Conservation (phyloP, 164 flowering plant species). For the Macadamia integrifolia region DNA sequence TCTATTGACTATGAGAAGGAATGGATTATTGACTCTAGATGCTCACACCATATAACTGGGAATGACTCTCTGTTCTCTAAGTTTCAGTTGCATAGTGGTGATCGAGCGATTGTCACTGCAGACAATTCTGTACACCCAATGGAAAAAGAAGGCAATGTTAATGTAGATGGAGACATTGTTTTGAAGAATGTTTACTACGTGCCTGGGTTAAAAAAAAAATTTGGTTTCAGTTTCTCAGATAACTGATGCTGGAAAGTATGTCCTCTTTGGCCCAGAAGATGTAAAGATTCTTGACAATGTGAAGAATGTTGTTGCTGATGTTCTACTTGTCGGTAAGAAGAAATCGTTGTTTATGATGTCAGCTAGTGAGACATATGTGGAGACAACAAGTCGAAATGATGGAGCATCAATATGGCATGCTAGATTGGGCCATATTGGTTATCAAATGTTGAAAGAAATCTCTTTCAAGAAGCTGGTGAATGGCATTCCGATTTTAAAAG, state of each 20-base stretch:
- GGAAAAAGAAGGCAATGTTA: not conserved
- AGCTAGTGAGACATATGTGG: no score
- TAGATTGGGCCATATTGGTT: not conserved
- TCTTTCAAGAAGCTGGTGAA: not conserved
- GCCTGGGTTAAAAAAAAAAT: slow-evolving; percentile 3
- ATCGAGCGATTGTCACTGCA: not conserved
- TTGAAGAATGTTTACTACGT: not conserved
- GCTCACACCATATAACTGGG: not conserved
- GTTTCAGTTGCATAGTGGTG: not conserved
- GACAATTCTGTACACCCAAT: not conserved
- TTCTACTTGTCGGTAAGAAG: not conserved
- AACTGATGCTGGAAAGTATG: not conserved
- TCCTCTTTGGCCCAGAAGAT: not conserved
- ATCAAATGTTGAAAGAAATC: not conserved
- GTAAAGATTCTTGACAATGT: slow-evolving; percentile 2
- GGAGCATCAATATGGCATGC: no score
- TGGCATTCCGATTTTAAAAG: not conserved
- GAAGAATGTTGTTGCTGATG: not conserved
- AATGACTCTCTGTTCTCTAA: not conserved
- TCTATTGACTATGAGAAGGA: not conserved
- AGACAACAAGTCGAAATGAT: no score
- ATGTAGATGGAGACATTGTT: not conserved
- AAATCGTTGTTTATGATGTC: no score
- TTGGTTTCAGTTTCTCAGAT: not conserved
- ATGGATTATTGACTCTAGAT: slow-evolving; percentile 4